Evolutionary conservation across 768 basidiomycete genomes (phyloP), one percentile per base, ranked within the genome.

Genomic region (Mrakia frigida): DNA sequence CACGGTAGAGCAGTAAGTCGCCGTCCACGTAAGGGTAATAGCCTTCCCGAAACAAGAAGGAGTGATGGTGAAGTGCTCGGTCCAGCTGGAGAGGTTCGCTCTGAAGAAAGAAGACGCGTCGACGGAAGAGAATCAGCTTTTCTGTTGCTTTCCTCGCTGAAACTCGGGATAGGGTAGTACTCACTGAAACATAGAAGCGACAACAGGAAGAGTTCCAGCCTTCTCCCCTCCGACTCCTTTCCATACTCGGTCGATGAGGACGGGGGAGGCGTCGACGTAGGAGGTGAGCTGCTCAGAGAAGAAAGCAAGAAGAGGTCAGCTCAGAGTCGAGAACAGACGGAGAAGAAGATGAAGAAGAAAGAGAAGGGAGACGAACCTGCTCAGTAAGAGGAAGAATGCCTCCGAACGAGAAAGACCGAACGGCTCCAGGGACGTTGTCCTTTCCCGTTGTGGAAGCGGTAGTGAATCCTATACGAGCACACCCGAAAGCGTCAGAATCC

Each of bases 41-140:
- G 67, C 74, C 69, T 75, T 75, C 16, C 74, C 74, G 28, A 41
- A 31, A 59, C 74, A 75, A 1, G 74, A 46, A 4, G 75, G 70
- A 18, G n/a, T 7, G n/a, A 77, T 13, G 31, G 75, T 77, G 75
- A 70, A 73, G 53, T 77, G 75, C 61, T 77, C 75, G 46, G 70
- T 77, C 75, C 75, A 77, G 16, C 5, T 10, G 21, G 46, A 18
- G 21, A 77, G 65, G 23, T 77, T 77, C 37, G 75, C 75, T 63
- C 63, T 77, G 70, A 67, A 76, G 4, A 28, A 56, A 25, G 56
- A 28, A 56, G 23, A 28, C 56, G 56, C 56, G 56, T 28, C 56
- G 56, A 23, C 6, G 6, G 52, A 53, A 23, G 13, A 25, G 21
- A 25, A 56, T 56, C 56, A 50, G 46, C 21, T 50, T 18, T 14